Evolutionary conservation across 176 grass and related monocot species (phyloP), one percentile per base, ranked within the genome.

Genomic region (Metroxylon sagu): DNA sequence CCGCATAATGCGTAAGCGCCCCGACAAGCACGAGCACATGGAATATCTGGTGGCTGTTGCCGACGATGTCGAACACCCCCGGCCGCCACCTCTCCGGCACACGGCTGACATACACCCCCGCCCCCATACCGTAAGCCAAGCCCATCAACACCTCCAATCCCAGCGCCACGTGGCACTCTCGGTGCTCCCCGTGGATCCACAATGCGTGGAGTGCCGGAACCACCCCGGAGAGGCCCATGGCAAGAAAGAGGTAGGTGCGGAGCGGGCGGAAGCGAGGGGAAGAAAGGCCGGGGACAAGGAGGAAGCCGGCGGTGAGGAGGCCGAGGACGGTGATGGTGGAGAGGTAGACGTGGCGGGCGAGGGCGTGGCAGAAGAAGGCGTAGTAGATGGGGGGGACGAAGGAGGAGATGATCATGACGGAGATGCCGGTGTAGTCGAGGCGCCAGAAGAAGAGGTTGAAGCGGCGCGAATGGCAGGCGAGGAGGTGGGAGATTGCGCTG

Each of bases 1-100:
- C 87, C 30, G 68, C 78, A 30, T 92, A 92, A 74, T 98, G 93
- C 4, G 84, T 85, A 66, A 98, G 67, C 5, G 93, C 93, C 21
- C 93, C 93, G 74, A 70, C 77, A 57, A 98, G 87, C 59, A 98
- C 93, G 49, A 98, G 76, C 26, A 81, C 66, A 61, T 92, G 87
- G 31, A 98, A 98, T 59, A 98, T 98, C 79, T 92, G 93, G 26
- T 98, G 93, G 71, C 87, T 98, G 51, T 98, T 87, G 0, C 93
- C 93, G 26, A 79, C 71, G 17, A 92, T 71, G 21, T 98, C 93
- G 49, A 98, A 98, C 21, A 56, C 56, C 4, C 93, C 84, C 4
- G 93, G 87, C 48, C 55, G 60, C 93, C 93, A 98, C 60, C 93
- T 74, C 69, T 98, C 87, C 0, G 93, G 93, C 56, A 92, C 73